Conservation (phyloP, 495 filamentous ascomycete genomes). For the Xylaria nigripes region DNA sequence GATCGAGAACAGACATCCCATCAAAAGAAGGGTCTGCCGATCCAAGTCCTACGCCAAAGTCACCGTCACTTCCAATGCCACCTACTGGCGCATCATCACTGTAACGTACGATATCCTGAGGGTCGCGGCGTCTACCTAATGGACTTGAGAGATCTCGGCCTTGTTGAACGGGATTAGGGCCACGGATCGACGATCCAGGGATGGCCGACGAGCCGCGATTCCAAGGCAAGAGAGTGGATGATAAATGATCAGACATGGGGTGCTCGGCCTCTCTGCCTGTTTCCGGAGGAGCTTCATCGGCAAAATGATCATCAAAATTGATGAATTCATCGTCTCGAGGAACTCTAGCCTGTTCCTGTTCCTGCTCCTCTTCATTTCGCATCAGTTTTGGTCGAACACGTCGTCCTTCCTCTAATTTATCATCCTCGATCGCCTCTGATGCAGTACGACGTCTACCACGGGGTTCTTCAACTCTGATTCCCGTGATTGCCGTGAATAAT, state of each 20-base stretch:
- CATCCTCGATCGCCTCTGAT: slow-evolving; percentile 18
- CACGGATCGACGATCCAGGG: slow-evolving; percentile 34
- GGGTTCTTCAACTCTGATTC: slow-evolving; percentile 9
- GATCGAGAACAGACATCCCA: background rate
- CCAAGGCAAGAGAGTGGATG: slow-evolving; percentile 33
- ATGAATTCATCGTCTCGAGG: slow-evolving; percentile 17
- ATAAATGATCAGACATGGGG: slow-evolving; percentile 34
- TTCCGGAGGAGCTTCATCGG: slow-evolving; percentile 20
- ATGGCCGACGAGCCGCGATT: slow-evolving; percentile 36
- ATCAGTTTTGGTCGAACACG: slow-evolving; percentile 21
- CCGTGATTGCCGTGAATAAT: slow-evolving; percentile 25
- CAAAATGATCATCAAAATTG: slow-evolving; percentile 14
- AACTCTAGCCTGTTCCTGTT: slow-evolving; percentile 14
- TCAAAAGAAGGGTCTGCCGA: slow-evolving; percentile 16
- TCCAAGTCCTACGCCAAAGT: slow-evolving; percentile 26
- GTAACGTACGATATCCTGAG: slow-evolving; percentile 32
- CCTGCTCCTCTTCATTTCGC: slow-evolving; percentile 10
- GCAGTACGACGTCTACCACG: slow-evolving; percentile 20
- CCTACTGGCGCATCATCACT: slow-evolving; percentile 28
- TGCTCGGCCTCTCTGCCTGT: slow-evolving; percentile 30
- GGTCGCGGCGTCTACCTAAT: slow-evolving; percentile 23
- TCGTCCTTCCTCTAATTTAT: slow-evolving; percentile 15
- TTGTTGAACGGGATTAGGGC: slow-evolving; percentile 25
- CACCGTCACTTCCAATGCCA: slow-evolving; percentile 7
- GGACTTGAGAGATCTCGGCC: slow-evolving; percentile 34